A percentile compares a stretch with the other conserved stretches of the same genome.
Conservation (phyloP, 73 alveolate genomes). For the Tetrahymena elliotti region DNA sequence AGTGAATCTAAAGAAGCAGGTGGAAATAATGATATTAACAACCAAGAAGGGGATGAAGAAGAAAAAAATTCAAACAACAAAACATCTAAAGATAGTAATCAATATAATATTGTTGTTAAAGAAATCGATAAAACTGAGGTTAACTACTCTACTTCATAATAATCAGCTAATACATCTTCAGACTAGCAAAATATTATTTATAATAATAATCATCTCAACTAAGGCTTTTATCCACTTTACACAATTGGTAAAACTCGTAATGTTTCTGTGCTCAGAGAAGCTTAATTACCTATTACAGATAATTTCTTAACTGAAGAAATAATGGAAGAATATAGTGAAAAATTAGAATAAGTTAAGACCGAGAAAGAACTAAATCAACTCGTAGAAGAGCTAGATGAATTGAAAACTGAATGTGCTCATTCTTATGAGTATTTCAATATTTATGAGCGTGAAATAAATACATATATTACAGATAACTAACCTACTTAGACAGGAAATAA, state of each 20-base stretch:
- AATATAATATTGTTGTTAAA: background rate
- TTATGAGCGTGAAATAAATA: background rate
- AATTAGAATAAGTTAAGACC: background rate
- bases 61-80: background rate
- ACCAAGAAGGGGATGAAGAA: background rate
- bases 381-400: background rate
- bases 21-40: background rate
- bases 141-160: background rate
- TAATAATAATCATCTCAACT: background rate
- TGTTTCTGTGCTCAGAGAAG: background rate
- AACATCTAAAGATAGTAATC: background rate
- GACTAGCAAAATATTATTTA: background rate
- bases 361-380: background rate
- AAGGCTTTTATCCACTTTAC: background rate
- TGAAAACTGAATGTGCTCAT: background rate
- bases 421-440: background rate
- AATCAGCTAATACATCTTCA: background rate
- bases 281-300: background rate
- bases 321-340: background rate
- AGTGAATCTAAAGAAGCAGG: background rate
- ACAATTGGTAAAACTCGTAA: background rate
- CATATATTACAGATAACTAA: background rate
- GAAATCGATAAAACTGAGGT: background rate
- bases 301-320: background rate
- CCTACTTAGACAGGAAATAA: background rate